Evolutionary conservation across 2,329 filamentous ascomycete genomes (phyloP), one percentile per base, ranked within the genome.

Genomic region (Colletotrichum lentis): DNA sequence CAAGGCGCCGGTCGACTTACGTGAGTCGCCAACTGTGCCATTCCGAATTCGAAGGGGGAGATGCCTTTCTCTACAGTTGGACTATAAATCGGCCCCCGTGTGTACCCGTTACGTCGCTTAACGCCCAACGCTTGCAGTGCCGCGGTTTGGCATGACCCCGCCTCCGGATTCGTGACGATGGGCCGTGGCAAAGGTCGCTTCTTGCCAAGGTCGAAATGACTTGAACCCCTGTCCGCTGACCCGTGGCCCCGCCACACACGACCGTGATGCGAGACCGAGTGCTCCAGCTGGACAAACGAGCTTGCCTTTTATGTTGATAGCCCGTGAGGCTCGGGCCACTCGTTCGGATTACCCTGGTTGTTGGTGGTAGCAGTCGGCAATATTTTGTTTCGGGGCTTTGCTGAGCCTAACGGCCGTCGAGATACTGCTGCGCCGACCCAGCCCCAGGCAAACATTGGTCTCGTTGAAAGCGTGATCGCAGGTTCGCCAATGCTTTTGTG

Each of bases 361-460:
- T 20, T 31, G 24, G 22, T 31, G 31, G 10, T 20, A 20, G 24
- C 16, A 18, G 43, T 22, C 47, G 31, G 37, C 11, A 46, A n/a
- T 60, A 43, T 50, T 56, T 37, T 20, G 22, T n/a, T 44, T 16
- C 20, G 27, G 46, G 43, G 60, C 53, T 16, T 37, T 59, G 54
- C 43, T 37, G 35, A 52, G 11, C 62, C 49, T 35, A 47, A 53
- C 27, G 7, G n/a, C 53, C 55, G 44, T 55, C 39, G 46, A 56
- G 35, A 12, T 39, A 6, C 12, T 60, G 62, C 65, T 65, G 65
- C 62, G 65, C 62, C 62, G 46, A 50, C 62, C 56, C 62, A 69
- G 66, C 66, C 66, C 47, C 55, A n/a, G 16, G 16, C 16, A 50
- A 41, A 20, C 47, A 50, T n/a, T 20, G 47, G 31, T 39, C 35